phyloP scores from a whole-genome alignment of 2,329 filamentous ascomycete species.

The Fusarium palustre region DNA sequence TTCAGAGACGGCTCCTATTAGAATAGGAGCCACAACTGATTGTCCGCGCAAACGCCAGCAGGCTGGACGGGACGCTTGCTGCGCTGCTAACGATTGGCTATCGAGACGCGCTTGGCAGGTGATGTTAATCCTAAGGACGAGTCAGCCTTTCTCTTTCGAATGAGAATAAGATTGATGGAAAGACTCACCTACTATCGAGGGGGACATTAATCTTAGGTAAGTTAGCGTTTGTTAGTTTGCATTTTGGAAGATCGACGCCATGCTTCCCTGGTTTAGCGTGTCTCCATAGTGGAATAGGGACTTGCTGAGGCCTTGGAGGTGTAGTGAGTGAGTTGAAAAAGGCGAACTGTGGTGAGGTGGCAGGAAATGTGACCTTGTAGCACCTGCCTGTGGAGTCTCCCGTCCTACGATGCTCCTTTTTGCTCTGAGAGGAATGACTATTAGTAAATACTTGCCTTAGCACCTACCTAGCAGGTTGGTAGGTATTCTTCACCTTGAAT shows the following conservation, averaged over 20 bases:
- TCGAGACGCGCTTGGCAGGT: constrained; percentile 15
- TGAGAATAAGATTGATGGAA: constrained; percentile 30
- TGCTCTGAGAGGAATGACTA: not conserved
- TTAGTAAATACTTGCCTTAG: not conserved
- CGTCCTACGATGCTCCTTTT: not conserved
- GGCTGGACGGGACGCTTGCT: constrained; percentile 23
- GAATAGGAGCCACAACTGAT: constrained; percentile 43
- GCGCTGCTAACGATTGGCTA: constrained; percentile 21
- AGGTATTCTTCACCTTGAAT: not conserved
- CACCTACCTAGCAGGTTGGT: no score
- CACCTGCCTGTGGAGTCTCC: not conserved
- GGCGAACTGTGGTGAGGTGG: not conserved
- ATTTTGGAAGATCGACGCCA: constrained; percentile 26
- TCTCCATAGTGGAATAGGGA: constrained; percentile 5
- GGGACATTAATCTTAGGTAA: constrained; percentile 26
- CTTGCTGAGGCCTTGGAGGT: not conserved
- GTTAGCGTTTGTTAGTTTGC: constrained; percentile 4
- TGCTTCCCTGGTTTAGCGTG: constrained; percentile 22
- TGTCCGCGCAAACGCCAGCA: constrained; percentile 12
- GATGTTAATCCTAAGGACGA: constrained; percentile 20
- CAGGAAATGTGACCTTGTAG: not conserved
- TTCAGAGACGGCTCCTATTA: constrained; percentile 19
- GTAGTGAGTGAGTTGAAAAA: not conserved
- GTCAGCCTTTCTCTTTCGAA: constrained; percentile 17
- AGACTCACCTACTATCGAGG: constrained; percentile 30